phyloP scores from a whole-genome alignment of 805 yeast species.

The Saccharomycopsis fermentans region DNA sequence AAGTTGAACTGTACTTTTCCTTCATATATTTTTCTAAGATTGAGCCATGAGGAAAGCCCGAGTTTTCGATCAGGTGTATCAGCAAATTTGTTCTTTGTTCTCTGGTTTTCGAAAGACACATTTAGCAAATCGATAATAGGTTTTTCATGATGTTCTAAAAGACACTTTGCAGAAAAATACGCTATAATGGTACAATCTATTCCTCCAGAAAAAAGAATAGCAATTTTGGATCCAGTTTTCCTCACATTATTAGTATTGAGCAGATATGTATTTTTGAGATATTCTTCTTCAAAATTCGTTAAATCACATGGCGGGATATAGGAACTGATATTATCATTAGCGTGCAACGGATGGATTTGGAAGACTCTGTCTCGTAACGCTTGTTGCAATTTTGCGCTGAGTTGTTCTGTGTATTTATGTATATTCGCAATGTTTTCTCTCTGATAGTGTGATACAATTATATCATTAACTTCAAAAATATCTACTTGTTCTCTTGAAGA shows the following conservation, averaged over 20 bases:
- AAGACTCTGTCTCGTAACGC: neutral
- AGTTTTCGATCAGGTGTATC: constrained; percentile 83
- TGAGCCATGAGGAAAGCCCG: constrained; percentile 52
- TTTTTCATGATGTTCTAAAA: constrained; percentile 13
- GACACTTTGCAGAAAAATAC: constrained; percentile 32
- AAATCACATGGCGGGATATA: constrained; percentile 7
- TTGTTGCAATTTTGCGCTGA: neutral
- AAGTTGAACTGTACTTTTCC: constrained; percentile 32
- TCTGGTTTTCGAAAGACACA: constrained; percentile 86
- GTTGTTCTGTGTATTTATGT: neutral
- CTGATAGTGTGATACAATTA: neutral
- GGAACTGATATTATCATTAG: constrained; percentile 19
- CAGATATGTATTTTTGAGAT: too few relatives aligned
- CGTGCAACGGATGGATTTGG: neutral
- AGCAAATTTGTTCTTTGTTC: constrained; percentile 48
- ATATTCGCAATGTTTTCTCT: neutral
- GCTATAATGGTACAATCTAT: constrained; percentile 84
- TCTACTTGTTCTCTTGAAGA: neutral
- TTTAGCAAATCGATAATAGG: constrained; percentile 63
- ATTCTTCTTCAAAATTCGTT: constrained; percentile 1
- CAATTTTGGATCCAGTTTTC: constrained; percentile 28
- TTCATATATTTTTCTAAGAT: constrained; percentile 37
- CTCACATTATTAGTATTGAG: neutral
- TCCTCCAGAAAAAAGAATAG: constrained; percentile 87
- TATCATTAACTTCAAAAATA: neutral